phyloP scores from a whole-genome alignment of 2,329 filamentous ascomycete species.

The Periconia macrospinosa region DNA sequence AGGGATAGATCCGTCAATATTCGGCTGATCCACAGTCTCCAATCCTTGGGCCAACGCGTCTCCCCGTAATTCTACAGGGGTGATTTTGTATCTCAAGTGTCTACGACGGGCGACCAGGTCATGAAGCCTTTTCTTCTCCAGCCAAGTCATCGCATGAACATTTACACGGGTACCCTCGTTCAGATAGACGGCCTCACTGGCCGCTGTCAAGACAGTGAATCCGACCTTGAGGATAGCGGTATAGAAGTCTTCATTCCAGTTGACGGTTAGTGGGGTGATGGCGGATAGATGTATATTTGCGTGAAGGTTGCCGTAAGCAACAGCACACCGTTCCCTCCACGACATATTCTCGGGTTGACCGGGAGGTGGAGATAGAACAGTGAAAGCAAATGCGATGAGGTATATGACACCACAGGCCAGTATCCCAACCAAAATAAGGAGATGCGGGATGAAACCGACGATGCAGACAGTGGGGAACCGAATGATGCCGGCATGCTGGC shows the following conservation, averaged over 20 bases:
- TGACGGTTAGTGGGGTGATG: constrained; percentile 68
- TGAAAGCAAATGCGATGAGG: constrained; percentile 71
- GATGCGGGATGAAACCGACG: constrained; percentile 89
- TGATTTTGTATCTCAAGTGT: constrained; percentile 39
- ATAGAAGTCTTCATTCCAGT: constrained; percentile 92
- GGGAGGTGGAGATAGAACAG: constrained; percentile 67
- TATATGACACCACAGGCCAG: constrained; percentile 77
- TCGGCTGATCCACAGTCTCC: constrained; percentile 36
- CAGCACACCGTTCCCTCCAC: constrained; percentile 62
- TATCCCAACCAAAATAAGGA: constrained; percentile 84
- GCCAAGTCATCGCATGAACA: constrained; percentile 79
- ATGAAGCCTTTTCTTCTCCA: constrained; percentile 81
- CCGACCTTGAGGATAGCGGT: constrained; percentile 84
- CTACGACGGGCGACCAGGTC: constrained; percentile 66
- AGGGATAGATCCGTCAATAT: constrained; percentile 34
- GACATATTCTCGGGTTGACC: constrained; percentile 50
- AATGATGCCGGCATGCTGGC: constrained; percentile 66
- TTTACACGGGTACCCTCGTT: constrained; percentile 82
- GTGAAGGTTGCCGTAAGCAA: constrained; percentile 87
- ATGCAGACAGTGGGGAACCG: constrained; percentile 94
- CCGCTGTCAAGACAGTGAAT: constrained; percentile 86
- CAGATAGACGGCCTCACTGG: constrained; percentile 92
- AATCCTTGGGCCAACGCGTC: constrained; percentile 43
- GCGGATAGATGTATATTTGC: constrained; percentile 82
- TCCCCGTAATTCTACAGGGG: constrained; percentile 46